Evolutionary conservation across 768 basidiomycete genomes (phyloP), one percentile per base, ranked within the genome.

Genomic region (Cystobasidium onofrii): DNA sequence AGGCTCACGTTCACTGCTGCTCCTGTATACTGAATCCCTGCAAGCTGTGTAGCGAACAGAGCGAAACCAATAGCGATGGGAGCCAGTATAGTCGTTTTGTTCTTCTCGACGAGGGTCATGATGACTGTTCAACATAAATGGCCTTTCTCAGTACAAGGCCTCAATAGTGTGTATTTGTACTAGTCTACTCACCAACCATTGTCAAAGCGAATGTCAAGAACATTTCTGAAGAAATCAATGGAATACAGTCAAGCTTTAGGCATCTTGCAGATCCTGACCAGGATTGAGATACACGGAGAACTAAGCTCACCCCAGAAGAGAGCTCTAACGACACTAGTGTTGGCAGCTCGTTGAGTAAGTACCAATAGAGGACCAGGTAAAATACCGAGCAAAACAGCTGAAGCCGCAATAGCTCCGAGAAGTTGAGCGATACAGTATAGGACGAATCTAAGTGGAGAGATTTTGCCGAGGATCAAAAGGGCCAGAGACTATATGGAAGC

Each of bases 11-110:
- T n/a, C 10, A 60, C 12, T 3, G 69, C 50, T 57, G 54, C 69
- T 3, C 69, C 69, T 3, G 69, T 71, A 54, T 34, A 71, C 15
- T 55, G 29, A 2, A 71, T 71, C 2, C 69, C 69, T 9, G 69
- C 69, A 4, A 71, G 69, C 54, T 71, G 69, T 20, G 69, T 71
- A 36, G 36, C n/a, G 55, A 71, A 71, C 7, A 71, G 54, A 15
- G 69, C 69, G 29, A 71, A 71, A 9, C 69, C 69, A 12, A 71
- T 71, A 31, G 55, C 69, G 13, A 71, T 18, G 10, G 69, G 69
- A 33, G 69, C 69, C 4, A 67, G 44, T 18, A 43, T 17, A 1
- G 65, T 67, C 1, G 23, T 46, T 17, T 54, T 46, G 50, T 60
- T 71, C 34, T 71, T 71, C 39, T 57, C 55, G 33, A 71, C 69